A percentile compares a stretch with the other conserved stretches of the same genome.
phyloP scores from a whole-genome alignment of 2,329 filamentous ascomycete genomes.

The Pseudopyrenochaeta lycopersici region DNA sequence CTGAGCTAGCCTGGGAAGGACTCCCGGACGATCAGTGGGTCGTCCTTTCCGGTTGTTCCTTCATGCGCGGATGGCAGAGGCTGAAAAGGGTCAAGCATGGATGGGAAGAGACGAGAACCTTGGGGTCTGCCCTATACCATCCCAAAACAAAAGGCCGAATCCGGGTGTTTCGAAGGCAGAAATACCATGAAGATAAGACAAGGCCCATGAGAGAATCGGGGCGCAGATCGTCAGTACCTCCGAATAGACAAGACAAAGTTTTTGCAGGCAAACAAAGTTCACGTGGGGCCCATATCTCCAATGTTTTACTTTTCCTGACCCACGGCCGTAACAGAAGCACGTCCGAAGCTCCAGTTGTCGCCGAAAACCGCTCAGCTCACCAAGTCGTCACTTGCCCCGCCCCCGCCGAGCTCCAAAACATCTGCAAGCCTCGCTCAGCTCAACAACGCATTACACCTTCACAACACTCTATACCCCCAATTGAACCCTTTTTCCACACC shows the following conservation, averaged over 20 bases:
- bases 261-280: conserved; percentile 12
- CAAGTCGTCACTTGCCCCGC: conserved; percentile 31
- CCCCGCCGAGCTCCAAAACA: conserved; percentile 39
- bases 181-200: too few species aligned
- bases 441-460: conserved; percentile 42
- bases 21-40: conserved; percentile 19
- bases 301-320: conserved; percentile 31
- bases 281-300: conserved; percentile 30
- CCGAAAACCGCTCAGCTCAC: conserved; percentile 28
- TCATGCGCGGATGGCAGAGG: neutral
- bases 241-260: conserved; percentile 3
- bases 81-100: neutral
- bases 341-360: conserved; percentile 28
- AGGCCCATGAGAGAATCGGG: neutral
- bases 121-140: neutral
- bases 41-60: neutral
- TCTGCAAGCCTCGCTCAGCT: conserved; percentile 27
- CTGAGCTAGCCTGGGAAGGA: conserved; percentile 21
- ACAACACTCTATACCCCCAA: conserved; percentile 14
- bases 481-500: conserved; percentile 8
- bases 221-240: neutral
- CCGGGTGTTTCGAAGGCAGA: too few species aligned
- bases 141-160: too few species aligned
- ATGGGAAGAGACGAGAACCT: neutral
- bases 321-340: conserved; percentile 37